A percentile compares a stretch with the other conserved stretches of the same genome.
Conservation (phyloP, 257 asterid genomes). For the Fraxinus cuspidata region DNA sequence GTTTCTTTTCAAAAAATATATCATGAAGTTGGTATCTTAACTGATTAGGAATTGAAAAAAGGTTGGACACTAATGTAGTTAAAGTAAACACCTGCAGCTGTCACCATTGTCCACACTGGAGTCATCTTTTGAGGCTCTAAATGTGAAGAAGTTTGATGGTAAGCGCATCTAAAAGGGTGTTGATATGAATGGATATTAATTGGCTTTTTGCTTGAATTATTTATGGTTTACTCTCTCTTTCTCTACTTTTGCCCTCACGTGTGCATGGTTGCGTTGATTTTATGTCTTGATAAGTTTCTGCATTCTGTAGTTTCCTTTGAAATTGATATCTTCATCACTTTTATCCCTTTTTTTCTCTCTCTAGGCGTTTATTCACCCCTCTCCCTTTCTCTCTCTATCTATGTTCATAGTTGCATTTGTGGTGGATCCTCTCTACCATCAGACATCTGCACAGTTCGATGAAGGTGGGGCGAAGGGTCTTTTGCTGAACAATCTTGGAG, state of each 20-base stretch:
- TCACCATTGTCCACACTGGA: conserved; percentile 91
- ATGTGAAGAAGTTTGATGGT: conserved; percentile 95
- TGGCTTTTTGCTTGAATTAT: not conserved
- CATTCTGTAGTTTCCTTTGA: conserved; percentile 13
- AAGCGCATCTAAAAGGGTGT: conserved; percentile 32
- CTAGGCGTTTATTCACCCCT: not conserved
- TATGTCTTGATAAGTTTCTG: not conserved
- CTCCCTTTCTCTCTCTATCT: not conserved
- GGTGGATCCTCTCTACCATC: conserved; percentile 98
- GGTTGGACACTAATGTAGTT: conserved; percentile 25
- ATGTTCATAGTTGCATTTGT: conserved; percentile 71
- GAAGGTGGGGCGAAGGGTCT: conserved; percentile 99
- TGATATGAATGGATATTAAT: conserved; percentile 13
- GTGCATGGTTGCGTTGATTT: not conserved
- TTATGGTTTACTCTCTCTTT: not conserved
- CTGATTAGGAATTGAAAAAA: conserved; percentile 4
- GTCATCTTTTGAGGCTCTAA: conserved; percentile 78
- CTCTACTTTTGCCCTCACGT: not conserved
- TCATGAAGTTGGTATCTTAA: conserved; percentile 13
- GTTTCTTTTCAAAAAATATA: conserved; percentile 20
- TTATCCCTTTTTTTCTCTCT: not conserved
- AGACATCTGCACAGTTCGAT: conserved; percentile 95
- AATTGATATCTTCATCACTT: not conserved
- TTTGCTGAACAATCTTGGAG: conserved; percentile 89
- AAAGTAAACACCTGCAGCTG: conserved; percentile 55